Conservation (phyloP, 2,329 filamentous ascomycete species). For the Microdochium paspali region DNA sequence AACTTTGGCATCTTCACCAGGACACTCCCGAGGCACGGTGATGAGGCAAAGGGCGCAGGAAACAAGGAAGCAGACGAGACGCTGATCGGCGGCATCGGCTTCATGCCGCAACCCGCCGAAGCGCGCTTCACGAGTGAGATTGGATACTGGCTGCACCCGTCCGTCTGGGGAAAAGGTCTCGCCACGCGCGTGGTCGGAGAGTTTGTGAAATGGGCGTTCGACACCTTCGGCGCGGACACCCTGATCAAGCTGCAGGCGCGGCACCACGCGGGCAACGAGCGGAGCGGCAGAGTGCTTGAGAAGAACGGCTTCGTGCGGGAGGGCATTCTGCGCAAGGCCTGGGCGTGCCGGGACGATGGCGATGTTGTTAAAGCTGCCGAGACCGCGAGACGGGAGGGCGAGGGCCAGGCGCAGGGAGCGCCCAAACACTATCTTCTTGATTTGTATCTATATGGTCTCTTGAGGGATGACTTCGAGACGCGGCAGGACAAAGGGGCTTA, state of each 20-base stretch:
- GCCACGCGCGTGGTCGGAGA: background rate
- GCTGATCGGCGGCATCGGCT: background rate
- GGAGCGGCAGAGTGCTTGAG: background rate
- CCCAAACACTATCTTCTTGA: background rate
- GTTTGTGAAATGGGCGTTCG: background rate
- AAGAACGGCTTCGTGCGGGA: background rate
- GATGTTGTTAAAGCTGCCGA: background rate
- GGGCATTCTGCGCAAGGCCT: background rate
- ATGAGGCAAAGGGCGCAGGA: background rate
- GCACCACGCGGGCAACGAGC: background rate
- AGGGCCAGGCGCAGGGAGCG: background rate
- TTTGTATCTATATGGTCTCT: background rate
- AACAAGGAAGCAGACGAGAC: background rate
- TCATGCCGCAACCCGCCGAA: background rate
- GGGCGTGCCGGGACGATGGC: background rate
- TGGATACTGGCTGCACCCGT: background rate
- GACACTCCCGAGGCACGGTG: background rate
- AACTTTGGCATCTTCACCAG: background rate
- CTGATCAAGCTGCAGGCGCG: background rate
- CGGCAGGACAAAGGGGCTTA: background rate
- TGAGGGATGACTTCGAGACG: conserved; percentile 1
- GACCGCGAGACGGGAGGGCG: background rate
- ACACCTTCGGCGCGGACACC: background rate
- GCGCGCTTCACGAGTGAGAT: background rate
- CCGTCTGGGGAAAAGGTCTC: background rate